Percentiles rank a stretch among this genome's conserved stretches.
phyloP scores from a whole-genome alignment of 352 stramenopile species.

The Pythium apleroticum region DNA sequence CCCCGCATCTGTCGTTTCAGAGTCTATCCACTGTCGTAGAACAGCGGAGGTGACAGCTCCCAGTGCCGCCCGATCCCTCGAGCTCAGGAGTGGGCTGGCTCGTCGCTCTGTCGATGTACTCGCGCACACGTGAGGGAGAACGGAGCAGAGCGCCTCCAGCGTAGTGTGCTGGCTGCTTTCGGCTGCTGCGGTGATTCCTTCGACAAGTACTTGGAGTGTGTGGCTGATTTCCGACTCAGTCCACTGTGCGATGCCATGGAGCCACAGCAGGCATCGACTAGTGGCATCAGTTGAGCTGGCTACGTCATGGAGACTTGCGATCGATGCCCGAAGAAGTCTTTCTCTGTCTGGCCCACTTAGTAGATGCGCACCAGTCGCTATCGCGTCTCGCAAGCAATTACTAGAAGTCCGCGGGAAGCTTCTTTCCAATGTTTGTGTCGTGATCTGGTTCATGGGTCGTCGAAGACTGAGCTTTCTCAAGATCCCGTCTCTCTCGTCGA shows the following conservation, averaged over 20 bases:
- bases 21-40: neutral
- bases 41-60: neutral
- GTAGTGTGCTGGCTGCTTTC: neutral
- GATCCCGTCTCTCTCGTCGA: slow-evolving; percentile 4
- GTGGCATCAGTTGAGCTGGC: neutral
- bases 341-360: neutral
- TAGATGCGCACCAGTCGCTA: slow-evolving; percentile 2
- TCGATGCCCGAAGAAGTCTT: neutral
- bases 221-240: neutral
- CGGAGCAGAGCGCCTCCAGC: neutral
- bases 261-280: neutral
- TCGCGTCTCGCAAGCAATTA: neutral
- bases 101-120: neutral
- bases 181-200: neutral
- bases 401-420: neutral
- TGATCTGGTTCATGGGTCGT: neutral
- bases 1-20: neutral
- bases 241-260: neutral
- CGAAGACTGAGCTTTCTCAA: slow-evolving; percentile 4
- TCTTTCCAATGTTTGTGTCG: neutral
- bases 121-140: neutral
- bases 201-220: neutral
- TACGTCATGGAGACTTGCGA: neutral
- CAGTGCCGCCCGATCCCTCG: neutral
- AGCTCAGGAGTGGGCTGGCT: neutral